Evolutionary conservation across 176 grass and related monocot genomes (phyloP).

Genomic region (Dendrocalamus sinicus): DNA sequence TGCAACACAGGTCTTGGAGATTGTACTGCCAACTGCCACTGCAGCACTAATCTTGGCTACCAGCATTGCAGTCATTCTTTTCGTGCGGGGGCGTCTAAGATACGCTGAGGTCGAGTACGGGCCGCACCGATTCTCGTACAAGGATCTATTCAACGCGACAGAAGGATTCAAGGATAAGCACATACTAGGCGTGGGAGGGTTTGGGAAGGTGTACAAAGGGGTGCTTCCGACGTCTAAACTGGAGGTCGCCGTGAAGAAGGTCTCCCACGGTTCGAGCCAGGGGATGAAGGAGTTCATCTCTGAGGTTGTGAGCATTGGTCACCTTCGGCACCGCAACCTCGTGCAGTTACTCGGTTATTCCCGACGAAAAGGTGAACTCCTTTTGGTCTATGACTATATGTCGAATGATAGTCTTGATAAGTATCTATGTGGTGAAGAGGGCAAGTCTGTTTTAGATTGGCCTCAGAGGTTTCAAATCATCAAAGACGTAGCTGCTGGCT

Average conservation of each 20-base stretch:
- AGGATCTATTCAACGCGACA: background rate
- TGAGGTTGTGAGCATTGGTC: constrained; percentile 56
- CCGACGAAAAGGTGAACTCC: constrained; percentile 59
- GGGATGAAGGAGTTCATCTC: constrained; percentile 58
- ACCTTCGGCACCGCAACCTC: constrained; percentile 54
- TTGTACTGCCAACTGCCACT: background rate
- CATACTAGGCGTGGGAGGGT: constrained; percentile 52
- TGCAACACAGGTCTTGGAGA: background rate
- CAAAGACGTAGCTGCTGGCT: constrained; percentile 54
- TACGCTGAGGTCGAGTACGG: constrained; percentile 27
- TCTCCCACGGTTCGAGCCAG: constrained; percentile 56
- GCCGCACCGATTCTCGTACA: constrained; percentile 44
- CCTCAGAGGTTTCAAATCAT: constrained; percentile 49
- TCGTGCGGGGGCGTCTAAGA: background rate
- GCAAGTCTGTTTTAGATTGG: constrained; percentile 40
- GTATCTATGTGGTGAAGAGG: constrained; percentile 39
- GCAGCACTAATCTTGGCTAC: background rate
- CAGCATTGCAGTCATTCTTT: background rate
- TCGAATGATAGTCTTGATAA: constrained; percentile 60
- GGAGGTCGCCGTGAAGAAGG: constrained; percentile 58
- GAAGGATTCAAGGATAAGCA: constrained; percentile 46
- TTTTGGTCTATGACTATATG: constrained; percentile 73
- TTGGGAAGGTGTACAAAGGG: constrained; percentile 60
- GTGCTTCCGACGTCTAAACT: constrained; percentile 29
- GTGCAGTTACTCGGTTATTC: constrained; percentile 61